Base-by-base conservation (phyloP, 2,329 filamentous ascomycete genomes). In the Emericellopsis cladophorae region DNA sequence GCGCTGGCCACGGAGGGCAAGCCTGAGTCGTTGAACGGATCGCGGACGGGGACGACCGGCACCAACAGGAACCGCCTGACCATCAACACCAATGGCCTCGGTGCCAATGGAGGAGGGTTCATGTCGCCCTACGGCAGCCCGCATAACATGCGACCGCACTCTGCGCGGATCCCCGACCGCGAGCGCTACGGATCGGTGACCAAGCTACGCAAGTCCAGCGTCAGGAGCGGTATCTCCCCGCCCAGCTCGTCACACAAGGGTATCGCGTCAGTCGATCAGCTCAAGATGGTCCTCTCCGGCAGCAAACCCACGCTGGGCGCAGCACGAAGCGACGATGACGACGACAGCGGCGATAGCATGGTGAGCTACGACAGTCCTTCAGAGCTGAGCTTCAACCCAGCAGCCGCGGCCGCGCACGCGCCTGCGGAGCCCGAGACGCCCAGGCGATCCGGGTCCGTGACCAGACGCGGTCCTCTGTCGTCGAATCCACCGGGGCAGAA, bases 11-110 rank as follows among this genome's bases (percentile, higher is more conserved):
- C 84, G 42, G 74, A 70, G 39, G 79, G 79, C 50, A 84, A 81
- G 50, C 76, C 84, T 1, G 74, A 76, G 11, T 94, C 87, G 4
- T 64, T 93, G 41, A 84, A 69, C 41, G 87, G 86, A 18, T 93
- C 87, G 3, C 78, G 76, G 46, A 70, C 74, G 2, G 81, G 75
- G 34, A 84, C 76, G 10, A 70, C 67, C 41, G 67, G 56, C 15
- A 72, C 70, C 11, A 49, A 64, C 54, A 50, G 67, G 37, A 72
- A 73, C 46, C 72, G 74, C 44, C 67, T 84, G 32, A 70, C 72
- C n/a, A 67, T 79, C 31, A 77, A 73, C 48, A 59, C 57, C 2
- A 47, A 22, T 15, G 42, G 44, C 16, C 64, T 73, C 34, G 61
- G 61, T 43, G 60, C 59, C 18, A 59, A 65, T 39, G 57, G 60